phyloP scores from a whole-genome alignment of 129 eudicot species.

The Daucus carota region DH1_v3.0 NC_030387.2:39052501-39053000 shows the following conservation, averaged over 20 bases:
- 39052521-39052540: neutral
- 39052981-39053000: too few species aligned
- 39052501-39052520: neutral
- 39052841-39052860: neutral
- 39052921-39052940: too few species aligned
- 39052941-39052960: too few species aligned
- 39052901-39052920: too few species aligned
- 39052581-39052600: neutral
- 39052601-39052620: neutral
- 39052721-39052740: neutral
- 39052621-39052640: neutral
- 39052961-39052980: too few species aligned
- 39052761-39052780: neutral
- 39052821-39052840: neutral
- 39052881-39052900: too few species aligned
- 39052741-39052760: neutral
- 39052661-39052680: neutral
- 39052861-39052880: too few species aligned
- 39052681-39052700: neutral
- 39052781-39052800: neutral
- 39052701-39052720: neutral
- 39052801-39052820: neutral
- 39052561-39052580: neutral
- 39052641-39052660: neutral
- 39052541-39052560: neutral